Base-by-base conservation (phyloP, 345 rosid genomes). In the Euphorbia peplus region DNA sequence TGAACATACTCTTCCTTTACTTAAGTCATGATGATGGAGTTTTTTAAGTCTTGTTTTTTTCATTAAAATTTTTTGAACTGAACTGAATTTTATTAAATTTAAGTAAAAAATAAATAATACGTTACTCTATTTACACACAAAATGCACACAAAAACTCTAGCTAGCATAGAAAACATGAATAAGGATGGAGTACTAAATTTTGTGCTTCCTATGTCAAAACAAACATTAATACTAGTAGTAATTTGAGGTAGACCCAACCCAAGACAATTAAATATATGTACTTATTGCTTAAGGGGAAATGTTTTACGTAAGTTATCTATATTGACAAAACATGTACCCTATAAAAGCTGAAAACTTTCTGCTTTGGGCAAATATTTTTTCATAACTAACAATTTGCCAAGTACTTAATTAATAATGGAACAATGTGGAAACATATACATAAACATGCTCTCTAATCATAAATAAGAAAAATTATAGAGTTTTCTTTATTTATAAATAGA, bases 301-400 rank as follows among this genome's bases (percentile, higher is more conserved):
- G n/a, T 19, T 32, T 29, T 29, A 13, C 10, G 11, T 13, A 22
- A 62, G 25, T 42, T 41, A 13, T 41, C 18, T 12, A 0, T 4
- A 41, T 35, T 11, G 29, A 60, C 15, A 18, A 11, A 18, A 60
- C 15, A 18, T 19, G 25, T 8, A 9, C 9, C 39, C 3, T 29
- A 41, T 25, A 21, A 10, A 61, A 37, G 50, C 5, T 8, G 46
- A 14, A 35, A 58, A 32, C 9, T 2, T 32, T 37, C 37, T 32
- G 5, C 9, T 60, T 60, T 59, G 44, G 63, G 63, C 42, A 59
- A 59, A 29, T 22, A n/a, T 60, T 61, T n/a, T 61, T 61, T 61
- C 65, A 22, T 61, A 61, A 37, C 50, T 21, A 61, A 61, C 16
- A 61, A 62, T 39, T 42, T 41, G 32, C 15, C 19, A 62, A 57